A percentile compares a stretch with the other conserved stretches of the same genome.
These are phyloP conservation scores for Eucalyptus urophylla DNA, from an alignment of 345 rosid species.

Conservation along the genomic window DNA sequence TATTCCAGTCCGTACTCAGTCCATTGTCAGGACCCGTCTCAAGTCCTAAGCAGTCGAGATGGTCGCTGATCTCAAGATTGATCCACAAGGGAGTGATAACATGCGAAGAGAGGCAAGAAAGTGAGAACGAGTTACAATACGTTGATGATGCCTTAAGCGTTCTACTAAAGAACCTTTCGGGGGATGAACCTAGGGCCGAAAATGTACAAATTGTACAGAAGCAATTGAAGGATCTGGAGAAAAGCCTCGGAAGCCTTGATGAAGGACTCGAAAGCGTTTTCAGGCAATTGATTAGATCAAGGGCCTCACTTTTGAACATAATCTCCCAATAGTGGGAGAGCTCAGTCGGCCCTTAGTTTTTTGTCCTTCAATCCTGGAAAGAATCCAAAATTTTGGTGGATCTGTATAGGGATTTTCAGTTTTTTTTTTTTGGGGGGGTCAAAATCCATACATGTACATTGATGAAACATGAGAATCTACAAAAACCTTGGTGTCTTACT, in stretches of 20 bases:
- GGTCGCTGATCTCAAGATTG: conserved; percentile 40
- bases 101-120: conserved; percentile 17
- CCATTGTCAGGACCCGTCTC: conserved; percentile 21
- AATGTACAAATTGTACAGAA: conserved; percentile 10
- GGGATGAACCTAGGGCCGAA: not conserved
- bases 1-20: conserved; percentile 33
- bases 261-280: conserved; percentile 37
- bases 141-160: conserved; percentile 15
- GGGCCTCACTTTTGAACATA: conserved; percentile 61
- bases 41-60: conserved; percentile 18
- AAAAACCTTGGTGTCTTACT: not conserved
- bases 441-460: not conserved
- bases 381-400: not conserved
- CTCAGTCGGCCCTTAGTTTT: not conserved
- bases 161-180: not conserved
- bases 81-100: conserved; percentile 15
- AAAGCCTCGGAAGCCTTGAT: conserved; percentile 31
- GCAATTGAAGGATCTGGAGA: conserved; percentile 33
- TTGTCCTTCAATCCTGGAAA: not conserved
- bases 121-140: conserved; percentile 25
- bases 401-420: not conserved
- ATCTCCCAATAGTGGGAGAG: conserved; percentile 23
- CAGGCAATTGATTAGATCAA: conserved; percentile 46
- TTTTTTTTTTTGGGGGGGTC: not conserved
- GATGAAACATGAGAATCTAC: not conserved